Conservation (phyloP, 352 stramenopile species). For the Globisporangium mamillatum region DNA sequence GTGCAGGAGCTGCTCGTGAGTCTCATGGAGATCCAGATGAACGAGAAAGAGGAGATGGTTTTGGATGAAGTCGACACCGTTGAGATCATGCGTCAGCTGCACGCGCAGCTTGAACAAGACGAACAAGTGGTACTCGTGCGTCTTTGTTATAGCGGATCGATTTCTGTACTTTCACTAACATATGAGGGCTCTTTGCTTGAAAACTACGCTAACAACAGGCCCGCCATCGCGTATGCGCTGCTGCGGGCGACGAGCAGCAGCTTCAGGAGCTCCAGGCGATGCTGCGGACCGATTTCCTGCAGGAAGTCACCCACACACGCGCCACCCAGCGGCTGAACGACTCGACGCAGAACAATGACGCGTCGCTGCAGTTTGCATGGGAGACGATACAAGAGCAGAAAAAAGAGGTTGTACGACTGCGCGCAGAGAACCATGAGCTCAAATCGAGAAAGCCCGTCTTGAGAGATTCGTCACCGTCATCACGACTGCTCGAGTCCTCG, state of each 20-base stretch:
- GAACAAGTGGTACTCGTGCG: slow-evolving; percentile 30
- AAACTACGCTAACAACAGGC: slow-evolving; percentile 19
- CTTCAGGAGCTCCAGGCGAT: slow-evolving; percentile 51
- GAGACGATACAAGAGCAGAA: slow-evolving; percentile 76
- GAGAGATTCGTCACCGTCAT: slow-evolving; percentile 1
- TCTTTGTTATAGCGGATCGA: neutral
- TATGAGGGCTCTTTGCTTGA: neutral
- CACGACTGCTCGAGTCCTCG: slow-evolving; percentile 7
- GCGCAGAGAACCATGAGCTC: slow-evolving; percentile 48
- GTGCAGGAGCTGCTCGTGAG: slow-evolving; percentile 65
- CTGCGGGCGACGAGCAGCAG: slow-evolving; percentile 48
- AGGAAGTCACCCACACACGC: slow-evolving; percentile 31
- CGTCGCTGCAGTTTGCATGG: slow-evolving; percentile 73
- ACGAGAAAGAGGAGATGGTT: slow-evolving; percentile 52
- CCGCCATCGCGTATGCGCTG: slow-evolving; percentile 39
- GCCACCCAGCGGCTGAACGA: slow-evolving; percentile 21
- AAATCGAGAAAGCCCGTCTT: slow-evolving; percentile 12
- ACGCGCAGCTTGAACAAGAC: slow-evolving; percentile 42
- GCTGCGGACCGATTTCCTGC: slow-evolving; percentile 48
- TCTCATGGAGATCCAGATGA: slow-evolving; percentile 46
- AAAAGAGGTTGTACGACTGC: slow-evolving; percentile 60
- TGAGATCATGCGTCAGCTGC: slow-evolving; percentile 49
- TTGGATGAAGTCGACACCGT: slow-evolving; percentile 60
- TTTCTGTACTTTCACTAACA: neutral
- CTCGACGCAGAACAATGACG: slow-evolving; percentile 38